Evolutionary conservation across 495 filamentous ascomycete species (phyloP).

Genomic region (Talaromyces borbonicus): DNA sequence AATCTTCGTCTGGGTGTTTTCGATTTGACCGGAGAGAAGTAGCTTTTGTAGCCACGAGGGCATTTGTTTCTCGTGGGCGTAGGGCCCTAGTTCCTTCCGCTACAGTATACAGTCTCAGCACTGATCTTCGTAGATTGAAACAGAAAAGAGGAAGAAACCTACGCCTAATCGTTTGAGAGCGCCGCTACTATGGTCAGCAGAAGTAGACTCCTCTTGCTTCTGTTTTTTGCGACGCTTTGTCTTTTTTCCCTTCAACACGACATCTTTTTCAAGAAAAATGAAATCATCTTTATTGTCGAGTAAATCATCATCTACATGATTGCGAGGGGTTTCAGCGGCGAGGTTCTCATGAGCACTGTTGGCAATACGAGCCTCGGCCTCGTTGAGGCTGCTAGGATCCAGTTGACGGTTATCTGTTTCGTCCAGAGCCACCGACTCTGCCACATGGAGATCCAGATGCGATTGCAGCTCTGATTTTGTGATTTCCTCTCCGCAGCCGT

Average conservation of each 20-base stretch:
- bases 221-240: not conserved
- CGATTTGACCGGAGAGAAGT: conserved; percentile 54
- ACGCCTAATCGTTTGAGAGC: conserved; percentile 34
- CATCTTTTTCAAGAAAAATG: not conserved
- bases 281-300: not conserved
- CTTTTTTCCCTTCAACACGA: not conserved
- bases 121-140: not conserved
- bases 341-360: not conserved
- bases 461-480: conserved; percentile 50
- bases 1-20: conserved; percentile 46
- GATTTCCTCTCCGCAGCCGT: conserved; percentile 64
- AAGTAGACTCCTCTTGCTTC: not conserved
- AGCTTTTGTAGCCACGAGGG: conserved; percentile 63
- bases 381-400: not conserved
- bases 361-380: not conserved
- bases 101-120: conserved; percentile 8
- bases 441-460: conserved; percentile 65
- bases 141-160: not conserved
- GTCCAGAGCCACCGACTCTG: conserved; percentile 45
- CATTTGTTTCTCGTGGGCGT: conserved; percentile 85
- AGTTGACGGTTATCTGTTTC: conserved; percentile 14
- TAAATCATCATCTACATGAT: not conserved
- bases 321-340: no score
- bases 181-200: not conserved
- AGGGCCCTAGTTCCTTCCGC: conserved; percentile 63